Base-by-base conservation (phyloP, 2,329 filamentous ascomycete genomes). In the Coniella vitis region DNA sequence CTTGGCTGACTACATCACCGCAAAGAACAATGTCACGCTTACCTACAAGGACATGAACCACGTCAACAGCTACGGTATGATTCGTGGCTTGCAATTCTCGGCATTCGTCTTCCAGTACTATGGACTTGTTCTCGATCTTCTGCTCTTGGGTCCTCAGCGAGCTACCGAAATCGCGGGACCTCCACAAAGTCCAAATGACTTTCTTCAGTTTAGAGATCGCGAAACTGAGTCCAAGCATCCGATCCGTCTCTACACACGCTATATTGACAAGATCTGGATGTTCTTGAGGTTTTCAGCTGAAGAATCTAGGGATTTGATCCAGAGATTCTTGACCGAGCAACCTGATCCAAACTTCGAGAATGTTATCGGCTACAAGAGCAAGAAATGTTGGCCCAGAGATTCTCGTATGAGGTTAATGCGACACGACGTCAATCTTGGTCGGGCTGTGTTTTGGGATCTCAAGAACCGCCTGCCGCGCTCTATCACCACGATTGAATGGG, bases 1-100 rank as follows among this genome's bases (percentile, higher is more conserved):
- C 65, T 70, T 98, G 70, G 93, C 93, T 4, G 94, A 98, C 66
- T 98, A 98, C 69, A 98, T 98, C 62, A 96, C 91, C 1, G 90
- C 91, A 34, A 98, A 98, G 79, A 98, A 98, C 75, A 98, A 98
- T 63, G 93, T 98, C 12, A 91, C 96, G 65, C 79, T 98, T 55
- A 96, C 94, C 54, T 98, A 98, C 75, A 98, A 98, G 73, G 93
- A 98, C 60, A 98, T 98, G 93, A 97, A 96, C 63, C 93, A 98
- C 62, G 93, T 94, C 63, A 98, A 98, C 70, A 94, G 89, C 63
- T 98, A 97, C 63, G 93, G 93, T 58, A 87, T 98, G 86, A 96
- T 98, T 60, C 89, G 93, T 61, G 93, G 94, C 58, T 77, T 98
- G 14, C 94, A 98, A 58, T 98, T 98, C 70, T 96, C 93, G 2